Evolutionary conservation across 441 rosid species (phyloP), one percentile per base, ranked within the genome.

Genomic region (Arabidopsis hybrid): DNA sequence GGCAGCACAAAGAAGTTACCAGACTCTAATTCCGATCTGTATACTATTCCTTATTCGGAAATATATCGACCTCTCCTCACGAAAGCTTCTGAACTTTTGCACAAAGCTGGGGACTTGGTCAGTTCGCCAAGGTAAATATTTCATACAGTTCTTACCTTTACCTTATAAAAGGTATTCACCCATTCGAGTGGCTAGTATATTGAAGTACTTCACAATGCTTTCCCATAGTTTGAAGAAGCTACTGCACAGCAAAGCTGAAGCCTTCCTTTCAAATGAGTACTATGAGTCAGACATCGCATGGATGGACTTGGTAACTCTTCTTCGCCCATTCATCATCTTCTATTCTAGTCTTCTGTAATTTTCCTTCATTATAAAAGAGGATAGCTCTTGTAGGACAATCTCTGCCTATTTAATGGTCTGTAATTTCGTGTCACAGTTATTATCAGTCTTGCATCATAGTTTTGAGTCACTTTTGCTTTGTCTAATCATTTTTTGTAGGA

Each of bases 271-370:
- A 62, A 92, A 95, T 84, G 87, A 92, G 53, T 95, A 91, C 72
- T 86, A 89, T 77, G 95, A 89, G 59, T 95, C 99, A 0, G 99
- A 91, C 82, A 86, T 95, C 65, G 96, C 99, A 60, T 92, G 98
- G 99, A 95, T 95, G 95, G 98, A 95, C 75, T 79, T 95, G 97
- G 99, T 95, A 73, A 82, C 38, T 62, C 64, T 71, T 66, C 39
- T 55, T 5, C 35, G 2, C 60, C 57, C 62, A 58, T 42, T 71
- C 32, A 58, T 58, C 7, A 8, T 60, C 46, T 3, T 60, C n/a
- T 55, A 63, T n/a, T n/a, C n/a, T n/a, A n/a, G 29, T 21, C 29
- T 13, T 36, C 2, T 16, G 45, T 59, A 3, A 16, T 35, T 72
- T 68, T 40, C 38, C 14, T 9, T 70, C 6, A 10, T 50, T 51